Evolutionary conservation across 1,284 basidiomycete species (phyloP).

Genomic region (Apiotrichum gamsii): DNA sequence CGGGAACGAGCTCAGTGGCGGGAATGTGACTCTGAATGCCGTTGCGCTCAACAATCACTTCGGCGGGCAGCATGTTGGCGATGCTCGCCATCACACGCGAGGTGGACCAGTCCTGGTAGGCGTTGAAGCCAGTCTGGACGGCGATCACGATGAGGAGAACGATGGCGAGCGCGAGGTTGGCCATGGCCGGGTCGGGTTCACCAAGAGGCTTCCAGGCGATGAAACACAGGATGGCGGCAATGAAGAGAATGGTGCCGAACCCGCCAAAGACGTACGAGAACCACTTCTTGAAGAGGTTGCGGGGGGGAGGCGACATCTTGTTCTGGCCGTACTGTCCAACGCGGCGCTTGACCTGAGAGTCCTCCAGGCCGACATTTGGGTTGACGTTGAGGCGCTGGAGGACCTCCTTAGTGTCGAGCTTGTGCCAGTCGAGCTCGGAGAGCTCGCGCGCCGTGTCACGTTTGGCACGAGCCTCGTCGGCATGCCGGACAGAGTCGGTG

Average conservation of each 20-base stretch:
- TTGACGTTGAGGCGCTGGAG: slow-evolving; percentile 53
- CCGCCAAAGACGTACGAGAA: slow-evolving; percentile 51
- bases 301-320: slow-evolving; percentile 45
- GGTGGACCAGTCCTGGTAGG: slow-evolving; percentile 44
- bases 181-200: slow-evolving; percentile 46
- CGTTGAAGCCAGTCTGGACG: slow-evolving; percentile 48
- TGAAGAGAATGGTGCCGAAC: slow-evolving; percentile 57
- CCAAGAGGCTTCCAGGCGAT: slow-evolving; percentile 51
- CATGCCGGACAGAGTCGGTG: slow-evolving; percentile 31
- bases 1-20: slow-evolving; percentile 43
- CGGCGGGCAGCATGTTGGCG: slow-evolving; percentile 48
- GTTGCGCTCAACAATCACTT: slow-evolving; percentile 44
- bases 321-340: slow-evolving; percentile 48
- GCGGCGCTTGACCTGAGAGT: slow-evolving; percentile 52
- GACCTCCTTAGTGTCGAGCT: slow-evolving; percentile 50
- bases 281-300: slow-evolving; percentile 45
- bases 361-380: slow-evolving; percentile 52
- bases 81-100: slow-evolving; percentile 49
- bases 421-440: slow-evolving; percentile 55
- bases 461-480: slow-evolving; percentile 4
- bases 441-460: slow-evolving; percentile 29
- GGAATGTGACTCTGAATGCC: slow-evolving; percentile 37
- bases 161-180: slow-evolving; percentile 51
- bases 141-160: slow-evolving; percentile 50
- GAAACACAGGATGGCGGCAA: slow-evolving; percentile 51